These are phyloP conservation scores for Nigrospora osmanthi DNA, from an alignment of 2,329 filamentous ascomycete species.

Conservation along the genomic window DNA sequence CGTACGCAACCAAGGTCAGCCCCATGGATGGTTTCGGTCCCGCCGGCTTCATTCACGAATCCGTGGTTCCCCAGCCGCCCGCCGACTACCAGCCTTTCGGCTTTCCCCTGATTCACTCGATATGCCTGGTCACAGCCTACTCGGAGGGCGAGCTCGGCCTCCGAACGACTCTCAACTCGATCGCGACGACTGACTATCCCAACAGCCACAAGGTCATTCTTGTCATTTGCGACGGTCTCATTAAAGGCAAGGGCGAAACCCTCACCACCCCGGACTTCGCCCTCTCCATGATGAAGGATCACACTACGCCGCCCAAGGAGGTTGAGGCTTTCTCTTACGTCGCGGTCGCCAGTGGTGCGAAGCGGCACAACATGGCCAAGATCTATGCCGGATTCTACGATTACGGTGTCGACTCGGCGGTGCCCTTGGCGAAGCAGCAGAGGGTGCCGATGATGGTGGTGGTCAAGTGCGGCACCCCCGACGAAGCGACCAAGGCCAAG, in stretches of 20 bases:
- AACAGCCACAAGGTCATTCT: slow-evolving; percentile 98
- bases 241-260: slow-evolving; percentile 88
- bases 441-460: slow-evolving; percentile 96
- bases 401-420: slow-evolving; percentile 73
- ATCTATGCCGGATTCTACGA: slow-evolving; percentile 98
- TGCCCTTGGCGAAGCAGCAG: slow-evolving; percentile 83
- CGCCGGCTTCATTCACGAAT: slow-evolving; percentile 91
- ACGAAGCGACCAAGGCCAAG: slow-evolving; percentile 73
- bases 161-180: slow-evolving; percentile 88
- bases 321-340: slow-evolving; percentile 93
- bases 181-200: slow-evolving; percentile 95
- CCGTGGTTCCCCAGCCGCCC: slow-evolving; percentile 91
- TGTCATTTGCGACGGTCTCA: slow-evolving; percentile 93
- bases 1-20: slow-evolving; percentile 44
- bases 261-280: slow-evolving; percentile 85
- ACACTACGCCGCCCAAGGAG: slow-evolving; percentile 69
- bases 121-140: slow-evolving; percentile 94
- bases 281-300: slow-evolving; percentile 90
- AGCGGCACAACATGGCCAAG: slow-evolving; percentile 99
- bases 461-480: slow-evolving; percentile 91
- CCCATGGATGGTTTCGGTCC: slow-evolving; percentile 67
- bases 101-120: slow-evolving; percentile 85
- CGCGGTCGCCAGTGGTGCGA: slow-evolving; percentile 88
- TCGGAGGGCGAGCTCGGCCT: slow-evolving; percentile 92
- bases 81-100: slow-evolving; percentile 97